Percentiles rank a stretch among this genome's conserved stretches.
Evolutionary conservation across 2,329 filamentous ascomycete species (phyloP).

Genomic region (Beauveria caledonica): DNA sequence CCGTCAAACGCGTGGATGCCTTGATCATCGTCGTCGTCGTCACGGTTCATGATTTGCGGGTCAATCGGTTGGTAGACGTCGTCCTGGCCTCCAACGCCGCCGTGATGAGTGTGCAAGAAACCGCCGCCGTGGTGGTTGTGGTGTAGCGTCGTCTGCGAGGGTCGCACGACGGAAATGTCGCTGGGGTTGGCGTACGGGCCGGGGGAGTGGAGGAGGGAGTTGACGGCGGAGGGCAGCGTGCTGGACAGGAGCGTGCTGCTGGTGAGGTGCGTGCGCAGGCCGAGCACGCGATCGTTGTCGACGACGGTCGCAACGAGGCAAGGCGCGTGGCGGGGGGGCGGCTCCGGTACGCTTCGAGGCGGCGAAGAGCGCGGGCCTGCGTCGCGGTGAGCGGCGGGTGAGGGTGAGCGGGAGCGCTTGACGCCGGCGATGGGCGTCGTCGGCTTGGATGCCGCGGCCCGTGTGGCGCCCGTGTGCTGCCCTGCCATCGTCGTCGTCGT

Average conservation of each 20-base stretch:
- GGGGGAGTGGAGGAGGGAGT: conserved; percentile 14
- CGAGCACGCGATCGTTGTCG: conserved; percentile 12
- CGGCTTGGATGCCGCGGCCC: conserved; percentile 22
- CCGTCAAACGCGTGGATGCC: conserved; percentile 27
- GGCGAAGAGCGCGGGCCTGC: background rate
- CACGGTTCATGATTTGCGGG: conserved; percentile 48
- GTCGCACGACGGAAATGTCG: conserved; percentile 37
- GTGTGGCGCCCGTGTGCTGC: background rate
- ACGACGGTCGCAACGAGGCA: background rate
- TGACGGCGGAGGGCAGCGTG: conserved; percentile 2
- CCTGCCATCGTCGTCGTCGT: conserved; percentile 10
- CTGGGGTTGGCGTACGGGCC: conserved; percentile 39
- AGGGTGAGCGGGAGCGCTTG: background rate
- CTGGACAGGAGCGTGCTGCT: conserved; percentile 3
- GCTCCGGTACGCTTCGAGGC: background rate
- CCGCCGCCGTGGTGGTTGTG: conserved; percentile 14
- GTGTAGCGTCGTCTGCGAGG: conserved; percentile 28
- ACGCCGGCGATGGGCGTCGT: conserved; percentile 17
- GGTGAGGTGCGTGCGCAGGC: conserved; percentile 13
- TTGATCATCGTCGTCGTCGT: conserved; percentile 21
- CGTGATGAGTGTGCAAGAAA: conserved; percentile 19
- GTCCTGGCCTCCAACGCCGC: conserved; percentile 23
- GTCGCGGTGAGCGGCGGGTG: background rate
- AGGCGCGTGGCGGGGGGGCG: background rate
- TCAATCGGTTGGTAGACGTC: conserved; percentile 47